These are phyloP conservation scores for Sporothrix sp. DNA, from an alignment of 2,329 filamentous ascomycete species.

Conservation along the genomic window DNA sequence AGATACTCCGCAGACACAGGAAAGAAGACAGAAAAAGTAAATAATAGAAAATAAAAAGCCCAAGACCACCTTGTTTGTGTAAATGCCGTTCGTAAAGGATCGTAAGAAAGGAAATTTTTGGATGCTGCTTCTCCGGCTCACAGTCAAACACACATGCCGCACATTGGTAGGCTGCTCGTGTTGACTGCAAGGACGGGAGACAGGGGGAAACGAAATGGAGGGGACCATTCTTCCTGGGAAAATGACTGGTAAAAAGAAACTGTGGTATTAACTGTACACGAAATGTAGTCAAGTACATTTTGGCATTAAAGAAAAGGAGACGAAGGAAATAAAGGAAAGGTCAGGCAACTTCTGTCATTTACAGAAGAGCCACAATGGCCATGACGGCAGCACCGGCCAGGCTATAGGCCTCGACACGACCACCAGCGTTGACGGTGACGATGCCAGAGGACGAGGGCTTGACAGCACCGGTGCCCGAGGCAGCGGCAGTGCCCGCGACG, in stretches of 20 bases:
- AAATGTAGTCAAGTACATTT: slow-evolving; percentile 9
- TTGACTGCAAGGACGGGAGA: neutral
- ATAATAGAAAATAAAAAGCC: slow-evolving; percentile 13
- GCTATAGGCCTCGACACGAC: slow-evolving; percentile 29
- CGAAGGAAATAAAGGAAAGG: neutral
- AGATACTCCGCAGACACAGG: neutral
- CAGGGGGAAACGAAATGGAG: neutral
- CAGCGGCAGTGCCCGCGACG: slow-evolving; percentile 18
- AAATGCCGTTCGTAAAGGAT: slow-evolving; percentile 40
- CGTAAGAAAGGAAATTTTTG: slow-evolving; percentile 37
- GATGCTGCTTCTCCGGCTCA: neutral
- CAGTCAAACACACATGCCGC: neutral
- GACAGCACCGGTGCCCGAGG: slow-evolving; percentile 22
- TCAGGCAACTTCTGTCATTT: slow-evolving; percentile 21
- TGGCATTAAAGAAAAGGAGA: slow-evolving; percentile 24
- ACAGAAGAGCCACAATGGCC: slow-evolving; percentile 37
- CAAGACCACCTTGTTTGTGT: slow-evolving; percentile 19
- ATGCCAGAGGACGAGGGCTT: slow-evolving; percentile 25
- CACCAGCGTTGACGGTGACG: slow-evolving; percentile 30
- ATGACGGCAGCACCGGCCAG: slow-evolving; percentile 36
- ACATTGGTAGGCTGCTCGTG: neutral
- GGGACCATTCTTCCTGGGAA: too few relatives aligned
- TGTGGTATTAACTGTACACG: slow-evolving; percentile 14
- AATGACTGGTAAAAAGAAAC: too few relatives aligned
- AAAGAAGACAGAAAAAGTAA: slow-evolving; percentile 1